Evolutionary conservation across 2,329 filamentous ascomycete genomes (phyloP).

Genomic region (Ustilaginoidea virens): DNA sequence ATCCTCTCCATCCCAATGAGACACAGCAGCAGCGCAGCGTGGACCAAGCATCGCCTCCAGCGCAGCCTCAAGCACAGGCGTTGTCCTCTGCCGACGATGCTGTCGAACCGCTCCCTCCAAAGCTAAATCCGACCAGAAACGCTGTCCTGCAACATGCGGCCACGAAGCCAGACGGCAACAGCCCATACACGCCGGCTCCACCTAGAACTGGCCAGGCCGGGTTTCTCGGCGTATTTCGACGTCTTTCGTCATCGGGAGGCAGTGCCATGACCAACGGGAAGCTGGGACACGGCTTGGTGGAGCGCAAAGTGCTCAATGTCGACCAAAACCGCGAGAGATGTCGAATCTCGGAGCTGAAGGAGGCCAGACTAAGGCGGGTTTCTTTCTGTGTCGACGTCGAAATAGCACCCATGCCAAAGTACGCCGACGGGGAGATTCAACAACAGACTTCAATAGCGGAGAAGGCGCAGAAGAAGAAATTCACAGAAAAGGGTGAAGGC

Average conservation of each 20-base stretch:
- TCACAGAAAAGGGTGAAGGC: constrained; percentile 57
- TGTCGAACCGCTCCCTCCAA: constrained; percentile 30
- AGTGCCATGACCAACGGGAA: constrained; percentile 14
- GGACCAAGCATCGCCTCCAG: constrained; percentile 2
- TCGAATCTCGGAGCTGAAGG: constrained; percentile 61
- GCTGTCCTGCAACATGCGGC: constrained; percentile 42
- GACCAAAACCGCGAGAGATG: constrained; percentile 69
- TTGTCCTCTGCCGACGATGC: constrained; percentile 2
- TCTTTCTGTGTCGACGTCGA: constrained; percentile 96
- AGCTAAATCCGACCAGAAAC: constrained; percentile 35
- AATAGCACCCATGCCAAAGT: constrained; percentile 76
- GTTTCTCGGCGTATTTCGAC: constrained; percentile 69
- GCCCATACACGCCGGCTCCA: constrained; percentile 59
- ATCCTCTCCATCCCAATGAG: constrained; percentile 7
- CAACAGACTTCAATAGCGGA: constrained; percentile 27
- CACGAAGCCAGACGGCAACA: constrained; percentile 38
- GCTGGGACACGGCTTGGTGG: constrained; percentile 51
- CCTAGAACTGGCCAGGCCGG: constrained; percentile 53
- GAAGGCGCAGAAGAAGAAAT: constrained; percentile 41
- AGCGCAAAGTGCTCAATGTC: constrained; percentile 71
- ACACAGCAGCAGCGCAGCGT: constrained; percentile 5
- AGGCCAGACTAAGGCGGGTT: constrained; percentile 69
- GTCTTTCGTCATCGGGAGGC: constrained; percentile 55
- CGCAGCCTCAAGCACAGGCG: constrained; percentile 10
- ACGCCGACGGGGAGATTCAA: constrained; percentile 43